A percentile compares a stretch with the other conserved stretches of the same genome.
Evolutionary conservation across 2,329 filamentous ascomycete species (phyloP).

Genomic region (Aspergillus persii): DNA sequence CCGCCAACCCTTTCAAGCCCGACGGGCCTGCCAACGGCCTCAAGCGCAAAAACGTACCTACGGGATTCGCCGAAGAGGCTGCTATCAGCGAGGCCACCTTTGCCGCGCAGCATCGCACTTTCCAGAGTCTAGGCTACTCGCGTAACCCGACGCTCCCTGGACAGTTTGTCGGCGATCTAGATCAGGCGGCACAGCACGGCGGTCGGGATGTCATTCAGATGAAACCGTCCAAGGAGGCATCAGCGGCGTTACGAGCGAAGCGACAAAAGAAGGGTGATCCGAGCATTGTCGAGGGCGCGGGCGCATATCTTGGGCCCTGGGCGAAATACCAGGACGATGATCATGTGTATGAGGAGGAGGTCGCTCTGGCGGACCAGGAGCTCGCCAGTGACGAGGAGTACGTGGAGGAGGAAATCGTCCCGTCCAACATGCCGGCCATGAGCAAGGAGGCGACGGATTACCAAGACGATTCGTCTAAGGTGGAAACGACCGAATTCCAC

Average conservation of each 20-base stretch:
- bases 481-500: conserved; percentile 85
- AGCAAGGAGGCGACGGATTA: conserved; percentile 53
- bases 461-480: conserved; percentile 55
- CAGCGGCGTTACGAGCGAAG: conserved; percentile 65
- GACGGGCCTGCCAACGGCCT: conserved; percentile 51
- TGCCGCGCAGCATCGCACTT: conserved; percentile 78
- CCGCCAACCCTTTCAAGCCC: conserved; percentile 72
- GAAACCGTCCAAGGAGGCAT: conserved; percentile 66
- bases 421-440: conserved; percentile 49
- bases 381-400: conserved; percentile 77
- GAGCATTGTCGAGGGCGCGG: conserved; percentile 78
- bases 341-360: conserved; percentile 65
- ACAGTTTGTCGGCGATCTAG: conserved; percentile 49
- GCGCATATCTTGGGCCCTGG: conserved; percentile 93
- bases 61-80: conserved; percentile 83
- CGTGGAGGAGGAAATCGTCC: conserved; percentile 56
- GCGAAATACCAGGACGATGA: conserved; percentile 76
- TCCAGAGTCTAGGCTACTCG: conserved; percentile 63
- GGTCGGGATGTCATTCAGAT: conserved; percentile 55
- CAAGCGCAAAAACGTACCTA: conserved; percentile 79
- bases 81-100: conserved; percentile 90
- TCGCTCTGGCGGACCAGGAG: conserved; percentile 66
- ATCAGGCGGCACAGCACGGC: conserved; percentile 44
- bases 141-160: conserved; percentile 46
- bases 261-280: conserved; percentile 84